Evolutionary conservation across 805 yeast species (phyloP).

Genomic region (Barnettozyma wickerhamii): DNA sequence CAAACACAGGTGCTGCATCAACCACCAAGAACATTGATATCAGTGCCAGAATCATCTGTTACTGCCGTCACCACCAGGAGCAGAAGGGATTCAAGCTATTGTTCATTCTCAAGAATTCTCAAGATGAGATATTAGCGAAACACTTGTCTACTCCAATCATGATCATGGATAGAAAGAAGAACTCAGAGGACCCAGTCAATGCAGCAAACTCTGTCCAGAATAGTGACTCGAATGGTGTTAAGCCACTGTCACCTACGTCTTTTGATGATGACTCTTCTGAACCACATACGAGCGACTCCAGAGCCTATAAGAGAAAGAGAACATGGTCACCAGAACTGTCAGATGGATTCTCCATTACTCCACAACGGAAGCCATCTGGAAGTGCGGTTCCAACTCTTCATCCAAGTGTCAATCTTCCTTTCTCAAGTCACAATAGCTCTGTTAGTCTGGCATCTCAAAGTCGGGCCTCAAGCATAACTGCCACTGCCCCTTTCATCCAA

Average conservation of each 20-base stretch:
- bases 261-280: conserved; percentile 58
- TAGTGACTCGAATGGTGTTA: conserved; percentile 16
- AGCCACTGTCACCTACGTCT: conserved; percentile 56
- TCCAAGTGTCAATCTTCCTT: conserved; percentile 1
- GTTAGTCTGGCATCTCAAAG: conserved; percentile 12
- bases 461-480: conserved; percentile 7
- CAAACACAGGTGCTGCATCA: conserved; percentile 27
- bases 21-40: conserved; percentile 38
- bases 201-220: conserved; percentile 11
- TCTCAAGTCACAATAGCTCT: conserved; percentile 10
- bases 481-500: conserved; percentile 42
- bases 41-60: conserved; percentile 82
- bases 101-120: conserved; percentile 58
- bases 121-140: conserved; percentile 65
- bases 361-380: conserved; percentile 32
- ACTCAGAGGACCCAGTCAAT: conserved; percentile 14
- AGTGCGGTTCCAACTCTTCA: conserved; percentile 24
- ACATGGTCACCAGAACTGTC: conserved; percentile 31
- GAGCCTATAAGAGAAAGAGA: conserved; percentile 46
- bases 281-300: conserved; percentile 35
- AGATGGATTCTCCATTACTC: conserved; percentile 35
- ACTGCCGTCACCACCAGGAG: conserved; percentile 93
- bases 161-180: conserved; percentile 89
- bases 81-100: conserved; percentile 76
- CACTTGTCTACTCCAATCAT: conserved; percentile 69